These are phyloP conservation scores for Corallochytrium limacisporum DNA, from an alignment of 78 protist genomes.

Conservation along the genomic window DNA sequence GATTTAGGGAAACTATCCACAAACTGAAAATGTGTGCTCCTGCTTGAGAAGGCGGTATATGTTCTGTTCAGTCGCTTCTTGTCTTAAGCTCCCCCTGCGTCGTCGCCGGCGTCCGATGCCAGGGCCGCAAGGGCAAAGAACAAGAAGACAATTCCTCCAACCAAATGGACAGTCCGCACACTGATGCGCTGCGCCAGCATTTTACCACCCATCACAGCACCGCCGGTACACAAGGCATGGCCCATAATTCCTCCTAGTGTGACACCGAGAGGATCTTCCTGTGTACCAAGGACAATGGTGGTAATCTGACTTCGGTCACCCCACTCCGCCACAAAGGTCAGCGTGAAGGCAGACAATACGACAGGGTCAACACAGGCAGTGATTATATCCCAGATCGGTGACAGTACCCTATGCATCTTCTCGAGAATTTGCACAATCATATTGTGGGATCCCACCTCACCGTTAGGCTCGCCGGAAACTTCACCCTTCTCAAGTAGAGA, in stretches of 20 bases:
- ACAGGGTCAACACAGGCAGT: too few species aligned
- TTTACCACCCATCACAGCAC: slow-evolving; percentile 54
- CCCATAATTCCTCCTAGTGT: slow-evolving; percentile 62
- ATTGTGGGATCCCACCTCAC: too few species aligned
- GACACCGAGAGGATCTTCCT: slow-evolving; percentile 50
- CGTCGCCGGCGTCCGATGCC: too few species aligned
- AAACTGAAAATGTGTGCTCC: too few species aligned
- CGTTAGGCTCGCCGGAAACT: too few species aligned
- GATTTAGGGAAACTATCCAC: too few species aligned
- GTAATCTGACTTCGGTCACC: slow-evolving; percentile 75
- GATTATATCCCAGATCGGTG: not conserved
- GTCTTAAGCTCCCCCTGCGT: too few species aligned
- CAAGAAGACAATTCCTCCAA: slow-evolving; percentile 18
- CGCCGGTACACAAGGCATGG: slow-evolving; percentile 60
- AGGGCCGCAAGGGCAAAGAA: slow-evolving; percentile 10
- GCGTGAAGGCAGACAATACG: slow-evolving; percentile 33
- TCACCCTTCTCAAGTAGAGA: too few species aligned
- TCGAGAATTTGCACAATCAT: not conserved
- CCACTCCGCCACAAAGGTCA: slow-evolving; percentile 75
- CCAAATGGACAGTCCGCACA: slow-evolving; percentile 14
- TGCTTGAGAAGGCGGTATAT: too few species aligned
- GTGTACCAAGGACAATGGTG: slow-evolving; percentile 42
- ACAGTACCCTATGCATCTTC: not conserved
- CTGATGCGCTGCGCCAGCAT: slow-evolving; percentile 35
- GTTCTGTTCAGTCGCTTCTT: too few species aligned